Evolutionary conservation across 192 early-diverging fungal genomes (phyloP), one percentile per base, ranked within the genome.

Genomic region (Coemansia sp.): DNA sequence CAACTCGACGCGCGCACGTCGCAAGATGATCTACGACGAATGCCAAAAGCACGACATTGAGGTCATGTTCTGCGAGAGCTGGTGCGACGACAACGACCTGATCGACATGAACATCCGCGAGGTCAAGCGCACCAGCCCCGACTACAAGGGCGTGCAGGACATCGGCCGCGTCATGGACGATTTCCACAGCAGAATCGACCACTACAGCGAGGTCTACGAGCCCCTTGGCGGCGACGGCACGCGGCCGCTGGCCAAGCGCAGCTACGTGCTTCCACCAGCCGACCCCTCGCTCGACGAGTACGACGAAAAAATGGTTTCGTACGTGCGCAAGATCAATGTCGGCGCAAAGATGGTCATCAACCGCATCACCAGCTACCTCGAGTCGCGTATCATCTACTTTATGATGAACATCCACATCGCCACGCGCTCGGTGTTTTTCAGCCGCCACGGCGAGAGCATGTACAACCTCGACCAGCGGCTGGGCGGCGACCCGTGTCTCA

Each of bases 341-440:
- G 96, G 98, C 33, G 84, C 86, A 34, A 88, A 90, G 67, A 92
- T 97, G 38, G 90, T 96, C 56, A 93, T 99, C 74, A 95, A 99
- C 80, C 91, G 93, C 73, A 94, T 98, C 66, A 88, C 91, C 54
- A 96, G 97, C 61, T 98, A 98, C 78, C 86, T 99, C 39, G 92
- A 99, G 81, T 95, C 94, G 61, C 87, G 96, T 41, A 95, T 99
- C 65, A 96, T 98, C 17, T 99, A 98, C 84, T 99, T 96, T 79
- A 79, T 99, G 71, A 98, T 99, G 96, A 99, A 99, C 78, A 87
- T 99, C 43, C 97, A 99, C 83, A 98, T 95, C 68, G 90, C 91
- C 5, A 95, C 98, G 34, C 89, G 94, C 63, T 92, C 89, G 70
- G 94, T 99, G 62, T 95, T 96, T 81, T 97, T 97, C 71, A 92